Percentiles rank a stretch among this genome's conserved stretches.
Conservation (phyloP, 1,284 basidiomycete genomes). For the Phlebopus sp. region DNA sequence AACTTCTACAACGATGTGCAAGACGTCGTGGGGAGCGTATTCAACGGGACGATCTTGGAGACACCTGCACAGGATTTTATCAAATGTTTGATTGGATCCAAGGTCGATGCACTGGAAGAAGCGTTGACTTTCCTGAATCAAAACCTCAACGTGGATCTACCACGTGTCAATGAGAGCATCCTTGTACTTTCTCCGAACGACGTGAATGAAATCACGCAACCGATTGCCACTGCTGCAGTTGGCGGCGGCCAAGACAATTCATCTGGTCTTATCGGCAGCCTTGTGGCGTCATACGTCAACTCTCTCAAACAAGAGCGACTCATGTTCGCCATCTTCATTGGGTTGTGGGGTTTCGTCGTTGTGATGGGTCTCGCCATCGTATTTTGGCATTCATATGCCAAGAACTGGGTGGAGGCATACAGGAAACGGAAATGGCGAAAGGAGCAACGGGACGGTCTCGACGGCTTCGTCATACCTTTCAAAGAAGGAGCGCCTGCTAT, state of each 20-base stretch:
- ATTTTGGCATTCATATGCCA: constrained; percentile 64
- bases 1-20: constrained; percentile 75
- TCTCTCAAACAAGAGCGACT: constrained; percentile 76
- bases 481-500: constrained; percentile 23
- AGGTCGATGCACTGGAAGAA: constrained; percentile 82
- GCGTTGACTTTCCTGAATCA: constrained; percentile 91
- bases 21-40: constrained; percentile 65
- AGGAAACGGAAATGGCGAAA: constrained; percentile 48
- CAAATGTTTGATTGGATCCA: constrained; percentile 85
- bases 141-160: constrained; percentile 79
- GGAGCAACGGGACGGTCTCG: constrained; percentile 49
- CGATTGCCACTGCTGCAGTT: constrained; percentile 78
- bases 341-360: constrained; percentile 75
- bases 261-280: constrained; percentile 67
- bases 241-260: constrained; percentile 55
- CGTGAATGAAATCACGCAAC: constrained; percentile 73
- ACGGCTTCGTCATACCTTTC: constrained; percentile 44
- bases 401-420: constrained; percentile 43
- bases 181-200: constrained; percentile 71
- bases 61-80: constrained; percentile 84
- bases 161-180: constrained; percentile 67
- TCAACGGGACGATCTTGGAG: constrained; percentile 81
- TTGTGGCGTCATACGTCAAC: constrained; percentile 72
- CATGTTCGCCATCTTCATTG: constrained; percentile 82
- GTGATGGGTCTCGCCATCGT: constrained; percentile 67